phyloP scores from a whole-genome alignment of 768 basidiomycete species.

The Xerocomellus amylosporus region DNA sequence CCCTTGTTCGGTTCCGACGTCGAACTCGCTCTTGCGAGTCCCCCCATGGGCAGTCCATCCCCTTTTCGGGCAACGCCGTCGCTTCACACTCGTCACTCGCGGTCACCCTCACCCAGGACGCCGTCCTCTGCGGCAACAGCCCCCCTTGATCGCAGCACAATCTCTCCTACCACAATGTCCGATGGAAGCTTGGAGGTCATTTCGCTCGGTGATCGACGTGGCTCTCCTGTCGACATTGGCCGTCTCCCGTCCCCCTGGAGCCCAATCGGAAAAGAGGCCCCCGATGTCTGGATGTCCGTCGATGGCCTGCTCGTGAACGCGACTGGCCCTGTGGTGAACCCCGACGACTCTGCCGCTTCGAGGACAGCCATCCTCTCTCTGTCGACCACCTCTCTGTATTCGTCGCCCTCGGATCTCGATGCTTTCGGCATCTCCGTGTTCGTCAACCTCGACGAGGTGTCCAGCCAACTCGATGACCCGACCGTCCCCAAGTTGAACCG shows the following conservation, averaged over 20 bases:
- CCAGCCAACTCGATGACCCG: too few relatives aligned
- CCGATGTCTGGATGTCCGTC: slow-evolving; percentile 26
- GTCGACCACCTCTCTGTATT: slow-evolving; percentile 9
- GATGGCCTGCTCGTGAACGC: slow-evolving; percentile 19
- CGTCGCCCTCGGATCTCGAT: slow-evolving; percentile 15
- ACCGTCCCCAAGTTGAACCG: neutral
- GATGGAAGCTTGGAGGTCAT: slow-evolving; percentile 24
- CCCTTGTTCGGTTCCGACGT: neutral
- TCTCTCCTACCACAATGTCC: slow-evolving; percentile 25
- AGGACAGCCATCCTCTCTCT: neutral
- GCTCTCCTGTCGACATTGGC: slow-evolving; percentile 6
- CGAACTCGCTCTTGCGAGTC: neutral
- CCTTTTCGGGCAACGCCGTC: neutral
- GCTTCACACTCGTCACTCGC: slow-evolving; percentile 7
- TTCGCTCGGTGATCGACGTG: slow-evolving; percentile 19
- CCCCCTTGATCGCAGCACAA: slow-evolving; percentile 21
- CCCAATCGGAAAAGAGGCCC: slow-evolving; percentile 11
- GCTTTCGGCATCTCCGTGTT: slow-evolving; percentile 20
- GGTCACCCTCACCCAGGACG: slow-evolving; percentile 9
- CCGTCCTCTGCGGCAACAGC: slow-evolving; percentile 15
- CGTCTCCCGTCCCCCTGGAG: slow-evolving; percentile 33
- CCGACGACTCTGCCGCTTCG: neutral
- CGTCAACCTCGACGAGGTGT: slow-evolving; percentile 9
- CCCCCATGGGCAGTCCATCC: too few relatives aligned
- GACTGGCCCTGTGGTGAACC: slow-evolving; percentile 9